Percentiles rank a stretch among this genome's conserved stretches.
Evolutionary conservation across 306 rosid genomes (phyloP).

Genomic region (Alnus rubra): DNA sequence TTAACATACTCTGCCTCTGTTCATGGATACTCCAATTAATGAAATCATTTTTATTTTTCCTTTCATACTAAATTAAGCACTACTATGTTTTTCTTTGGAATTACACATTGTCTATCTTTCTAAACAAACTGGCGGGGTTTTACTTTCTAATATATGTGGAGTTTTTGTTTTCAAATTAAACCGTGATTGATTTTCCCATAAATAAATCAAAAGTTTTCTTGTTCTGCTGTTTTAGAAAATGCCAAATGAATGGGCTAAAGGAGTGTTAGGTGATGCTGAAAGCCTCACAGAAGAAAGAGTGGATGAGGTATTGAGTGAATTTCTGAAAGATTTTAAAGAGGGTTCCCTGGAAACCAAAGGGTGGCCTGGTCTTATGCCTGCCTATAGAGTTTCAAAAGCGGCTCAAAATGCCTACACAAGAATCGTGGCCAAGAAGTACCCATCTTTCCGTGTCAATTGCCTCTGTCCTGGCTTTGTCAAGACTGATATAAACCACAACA

Average conservation of each 20-base stretch:
- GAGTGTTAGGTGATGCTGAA: constrained; percentile 2
- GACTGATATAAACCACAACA: not conserved
- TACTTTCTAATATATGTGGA: too few species aligned
- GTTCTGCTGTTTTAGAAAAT: not conserved
- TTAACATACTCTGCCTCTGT: too few species aligned
- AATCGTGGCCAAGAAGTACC: constrained; percentile 16
- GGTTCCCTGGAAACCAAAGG: constrained; percentile 1
- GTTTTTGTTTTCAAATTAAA: not conserved
- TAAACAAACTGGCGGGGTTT: too few species aligned
- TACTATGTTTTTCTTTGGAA: too few species aligned
- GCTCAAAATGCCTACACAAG: constrained; percentile 26
- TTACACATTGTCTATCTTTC: too few species aligned
- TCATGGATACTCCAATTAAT: too few species aligned
- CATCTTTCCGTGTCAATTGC: constrained; percentile 2
- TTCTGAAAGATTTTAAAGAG: constrained; percentile 21
- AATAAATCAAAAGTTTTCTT: not conserved
- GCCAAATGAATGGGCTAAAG: constrained; percentile 10
- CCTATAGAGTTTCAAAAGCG: constrained; percentile 20
- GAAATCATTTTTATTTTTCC: too few species aligned
- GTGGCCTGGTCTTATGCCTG: not conserved
- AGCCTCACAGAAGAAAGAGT: constrained; percentile 23
- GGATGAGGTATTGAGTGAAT: constrained; percentile 11
- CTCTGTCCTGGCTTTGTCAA: constrained; percentile 15
- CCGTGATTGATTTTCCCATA: too few species aligned
- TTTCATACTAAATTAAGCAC: too few species aligned